Conservation (phyloP, 148 eudicot genomes). For the Chenopodium formosanum region DNA sequence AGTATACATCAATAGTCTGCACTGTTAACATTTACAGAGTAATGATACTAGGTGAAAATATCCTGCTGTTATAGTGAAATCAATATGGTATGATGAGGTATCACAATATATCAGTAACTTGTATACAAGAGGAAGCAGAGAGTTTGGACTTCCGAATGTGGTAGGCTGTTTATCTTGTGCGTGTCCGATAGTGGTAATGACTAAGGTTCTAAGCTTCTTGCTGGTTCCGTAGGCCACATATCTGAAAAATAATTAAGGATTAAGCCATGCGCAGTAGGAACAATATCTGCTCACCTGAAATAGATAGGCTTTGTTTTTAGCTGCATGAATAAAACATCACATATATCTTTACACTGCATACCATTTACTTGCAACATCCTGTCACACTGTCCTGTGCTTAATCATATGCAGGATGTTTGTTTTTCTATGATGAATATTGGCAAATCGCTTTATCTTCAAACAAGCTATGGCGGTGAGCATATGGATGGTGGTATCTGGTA, state of each 20-base stretch:
- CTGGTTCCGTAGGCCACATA: background rate
- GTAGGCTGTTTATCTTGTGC: background rate
- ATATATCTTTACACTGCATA: background rate
- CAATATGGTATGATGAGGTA: background rate
- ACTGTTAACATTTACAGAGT: background rate
- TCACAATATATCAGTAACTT: background rate
- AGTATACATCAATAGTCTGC: background rate
- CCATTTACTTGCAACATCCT: background rate
- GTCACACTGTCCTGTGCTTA: slow-evolving; percentile 1
- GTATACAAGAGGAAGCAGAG: no score
- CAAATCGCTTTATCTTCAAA: slow-evolving; percentile 35
- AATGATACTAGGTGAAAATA: background rate
- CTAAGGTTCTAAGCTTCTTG: background rate
- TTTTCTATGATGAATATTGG: slow-evolving; percentile 61
- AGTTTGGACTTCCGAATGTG: no score
- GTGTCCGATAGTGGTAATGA: background rate
- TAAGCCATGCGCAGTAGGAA: background rate
- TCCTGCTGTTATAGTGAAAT: background rate
- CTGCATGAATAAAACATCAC: background rate
- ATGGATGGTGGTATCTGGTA: slow-evolving; percentile 50
- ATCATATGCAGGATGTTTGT: slow-evolving; percentile 61
- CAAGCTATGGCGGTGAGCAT: slow-evolving; percentile 27
- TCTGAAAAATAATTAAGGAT: background rate
- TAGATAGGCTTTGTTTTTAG: background rate
- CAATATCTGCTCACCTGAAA: background rate